Conservation (phyloP, 805 yeast species). For the Zygotorulaspora chibaensis region DNA sequence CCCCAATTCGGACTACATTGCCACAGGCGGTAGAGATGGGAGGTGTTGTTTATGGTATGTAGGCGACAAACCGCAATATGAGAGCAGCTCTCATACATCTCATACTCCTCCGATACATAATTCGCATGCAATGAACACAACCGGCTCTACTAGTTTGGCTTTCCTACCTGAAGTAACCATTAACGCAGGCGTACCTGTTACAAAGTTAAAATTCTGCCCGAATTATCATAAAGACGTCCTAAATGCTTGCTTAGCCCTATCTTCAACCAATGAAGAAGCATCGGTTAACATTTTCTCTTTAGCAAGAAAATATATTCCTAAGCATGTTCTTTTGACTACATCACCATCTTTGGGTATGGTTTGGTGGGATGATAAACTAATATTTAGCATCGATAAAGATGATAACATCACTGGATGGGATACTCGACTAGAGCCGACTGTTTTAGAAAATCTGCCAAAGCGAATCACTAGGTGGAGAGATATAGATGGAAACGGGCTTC, state of each 20-base stretch:
- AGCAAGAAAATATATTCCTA: conserved; percentile 68
- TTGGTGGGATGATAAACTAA: conserved; percentile 34
- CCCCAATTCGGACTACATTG: conserved; percentile 72
- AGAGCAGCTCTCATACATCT: conserved; percentile 1
- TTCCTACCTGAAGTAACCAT: conserved; percentile 64
- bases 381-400: conserved; percentile 35
- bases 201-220: conserved; percentile 42
- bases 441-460: conserved; percentile 29
- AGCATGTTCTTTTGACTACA: conserved; percentile 36
- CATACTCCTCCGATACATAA: not conserved
- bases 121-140: conserved; percentile 4
- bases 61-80: conserved; percentile 23
- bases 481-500: conserved; percentile 35
- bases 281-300: conserved; percentile 66
- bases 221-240: conserved; percentile 35
- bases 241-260: conserved; percentile 67
- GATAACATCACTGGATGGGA: conserved; percentile 34
- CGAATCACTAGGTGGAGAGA: conserved; percentile 34
- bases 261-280: conserved; percentile 66
- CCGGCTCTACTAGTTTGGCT: conserved; percentile 42
- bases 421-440: conserved; percentile 30
- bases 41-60: conserved; percentile 35
- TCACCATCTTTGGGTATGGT: conserved; percentile 34
- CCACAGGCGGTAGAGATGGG: conserved; percentile 91
- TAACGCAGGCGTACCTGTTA: conserved; percentile 71